Base-by-base conservation (phyloP, 139 green algal species). In the Zygnema circumcarinatum region DNA sequence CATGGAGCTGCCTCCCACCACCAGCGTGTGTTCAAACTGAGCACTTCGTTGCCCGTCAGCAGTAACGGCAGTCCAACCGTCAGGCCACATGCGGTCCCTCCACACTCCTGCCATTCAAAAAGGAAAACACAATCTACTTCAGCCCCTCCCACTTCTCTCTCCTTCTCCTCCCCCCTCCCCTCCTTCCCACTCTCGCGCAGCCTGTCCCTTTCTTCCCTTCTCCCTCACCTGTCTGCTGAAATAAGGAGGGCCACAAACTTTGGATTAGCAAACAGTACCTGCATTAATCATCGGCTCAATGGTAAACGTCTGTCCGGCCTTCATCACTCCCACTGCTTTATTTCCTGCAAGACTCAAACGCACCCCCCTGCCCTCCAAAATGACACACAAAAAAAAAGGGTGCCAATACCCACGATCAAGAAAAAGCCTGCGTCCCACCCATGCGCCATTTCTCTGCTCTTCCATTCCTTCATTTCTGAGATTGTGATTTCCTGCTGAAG, bases 271-370 rank as follows among this genome's bases (percentile, higher is more conserved):
- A n/a, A n/a, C n/a, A n/a, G 7, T 87, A 68, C 95, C 95, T 74
- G 73, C 84, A 83, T 98, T 98, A 86, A 99, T 96, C 97, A 99
- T 99, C 0, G 97, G 97, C 92, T 99, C 97, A 83, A 99, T 98
- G 0, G 97, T 98, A 91, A 99, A 99, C 3, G 95, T 89, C 81
- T 93, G 85, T 7, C 94, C 93, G 79, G 92, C 92, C 79, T 96
- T 96, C 96, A 98, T 98, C 16, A 95, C 86, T 20, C 96, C 96
- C 1, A 96, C 92, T 22, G 95, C 96, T 89, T 95, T 93, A 74
- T 93, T 93, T 21, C 72, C 89, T 88, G 83, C 67, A 32, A 42
- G 3, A 42, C 7, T 16, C n/a, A n/a, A n/a, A n/a, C n/a, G n/a
- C n/a, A n/a, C n/a, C n/a, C n/a, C n/a, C n/a, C n/a, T n/a, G n/a